Evolutionary conservation across 495 filamentous ascomycete species (phyloP), one percentile per base, ranked within the genome.

Genomic region (Daldinia loculata): DNA sequence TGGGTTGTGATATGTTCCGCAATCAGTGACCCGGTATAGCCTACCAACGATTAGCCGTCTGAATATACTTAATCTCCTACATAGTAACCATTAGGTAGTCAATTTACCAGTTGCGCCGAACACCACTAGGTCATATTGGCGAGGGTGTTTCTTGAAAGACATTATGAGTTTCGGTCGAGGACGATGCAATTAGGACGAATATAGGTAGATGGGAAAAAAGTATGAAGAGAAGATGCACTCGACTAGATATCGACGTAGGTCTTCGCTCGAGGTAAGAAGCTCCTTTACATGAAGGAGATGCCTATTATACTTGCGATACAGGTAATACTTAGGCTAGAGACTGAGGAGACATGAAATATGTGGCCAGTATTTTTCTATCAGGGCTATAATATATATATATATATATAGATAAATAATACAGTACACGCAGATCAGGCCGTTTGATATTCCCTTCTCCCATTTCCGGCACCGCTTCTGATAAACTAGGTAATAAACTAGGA

Each of bases 1-100:
- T 87, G 79, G 41, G 85, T 85, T 43, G 90, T 84, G 66, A 97
- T 92, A 76, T 95, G 86, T 77, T 97, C 89, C 45, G 90, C 91
- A 38, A 87, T 89, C 29, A 91, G 81, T 70, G 88, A 89, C 11
- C 95, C 95, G 0, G 95, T 98, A 80, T 97, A 97, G 22, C 95
- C 95, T 71, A 88, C 88, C 26, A 69, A 32, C 24, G 27, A 51
- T 77, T 38, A 77, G 75, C 27, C 17, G 9, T 58, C 24, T 5
- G 12, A 56, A 52, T 17, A 62, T 61, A 60, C 22, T 62, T 41
- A 52, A 41, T 29, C 39, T 56, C 15, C 4, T 15, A 29, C 22
- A 38, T 48, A 8, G 34, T 8, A 14, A n/a, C 24, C 2, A 15
- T 48, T 34, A 34, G 9, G 32, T 11, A 45, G n/a, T 48, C 12